Evolutionary conservation across 192 early-diverging fungal genomes (phyloP).

Genomic region (Coemansia nantahalensis): DNA sequence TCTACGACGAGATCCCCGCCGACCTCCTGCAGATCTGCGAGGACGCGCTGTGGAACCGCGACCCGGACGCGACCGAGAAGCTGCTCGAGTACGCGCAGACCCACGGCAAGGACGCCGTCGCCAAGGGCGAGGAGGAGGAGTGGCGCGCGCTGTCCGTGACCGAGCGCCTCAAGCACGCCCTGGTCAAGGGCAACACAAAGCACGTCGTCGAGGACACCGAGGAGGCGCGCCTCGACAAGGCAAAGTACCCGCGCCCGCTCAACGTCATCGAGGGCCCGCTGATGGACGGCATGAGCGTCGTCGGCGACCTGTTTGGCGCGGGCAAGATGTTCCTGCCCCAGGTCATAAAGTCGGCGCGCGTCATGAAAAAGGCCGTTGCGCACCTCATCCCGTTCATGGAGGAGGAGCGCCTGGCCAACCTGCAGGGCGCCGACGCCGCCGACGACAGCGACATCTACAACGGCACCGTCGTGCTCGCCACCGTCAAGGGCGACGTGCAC

Average conservation of each 20-base stretch:
- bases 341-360: conserved; percentile 94
- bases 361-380: conserved; percentile 98
- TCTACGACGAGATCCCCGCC: conserved; percentile 95
- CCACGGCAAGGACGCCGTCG: conserved; percentile 63
- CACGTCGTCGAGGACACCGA: conserved; percentile 91
- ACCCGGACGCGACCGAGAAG: conserved; percentile 90
- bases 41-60: conserved; percentile 89
- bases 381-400: conserved; percentile 95
- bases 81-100: conserved; percentile 86
- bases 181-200: conserved; percentile 95
- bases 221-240: conserved; percentile 76
- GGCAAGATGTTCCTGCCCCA: conserved; percentile 99
- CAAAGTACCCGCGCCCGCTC: conserved; percentile 80
- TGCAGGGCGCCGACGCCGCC: conserved; percentile 52
- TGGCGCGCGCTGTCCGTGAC: conserved; percentile 79
- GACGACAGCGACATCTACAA: conserved; percentile 76
- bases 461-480: conserved; percentile 89
- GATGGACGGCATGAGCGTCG: conserved; percentile 91
- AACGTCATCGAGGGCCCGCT: conserved; percentile 97
- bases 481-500: conserved; percentile 97
- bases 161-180: conserved; percentile 72
- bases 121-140: conserved; percentile 78
- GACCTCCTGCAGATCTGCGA: conserved; percentile 92
- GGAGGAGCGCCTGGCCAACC: conserved; percentile 76
- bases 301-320: conserved; percentile 91